These are phyloP conservation scores for Fusarium sp. DNA, from an alignment of 2,329 filamentous ascomycete genomes.

Conservation along the genomic window DNA sequence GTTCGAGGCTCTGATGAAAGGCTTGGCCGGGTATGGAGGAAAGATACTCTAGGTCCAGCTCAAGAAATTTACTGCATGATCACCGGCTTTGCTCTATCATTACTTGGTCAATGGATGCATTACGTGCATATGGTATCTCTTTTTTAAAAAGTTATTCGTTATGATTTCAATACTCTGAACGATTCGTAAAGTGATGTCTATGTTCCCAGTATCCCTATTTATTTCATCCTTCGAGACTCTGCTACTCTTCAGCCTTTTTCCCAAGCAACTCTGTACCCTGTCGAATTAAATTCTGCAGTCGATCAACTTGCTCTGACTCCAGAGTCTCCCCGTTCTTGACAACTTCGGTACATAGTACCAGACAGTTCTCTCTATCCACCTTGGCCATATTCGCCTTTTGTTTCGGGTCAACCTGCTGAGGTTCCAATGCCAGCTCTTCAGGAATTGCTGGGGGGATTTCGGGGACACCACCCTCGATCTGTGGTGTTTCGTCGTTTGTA, in stretches of 20 bases:
- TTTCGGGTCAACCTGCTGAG: slow-evolving; percentile 58
- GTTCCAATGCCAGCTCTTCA: slow-evolving; percentile 55
- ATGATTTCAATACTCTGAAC: slow-evolving; percentile 5
- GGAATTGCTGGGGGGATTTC: slow-evolving; percentile 37
- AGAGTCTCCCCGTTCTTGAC: slow-evolving; percentile 57
- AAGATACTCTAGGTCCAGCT: slow-evolving; percentile 55
- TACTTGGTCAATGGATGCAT: slow-evolving; percentile 46
- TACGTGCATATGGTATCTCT: slow-evolving; percentile 32
- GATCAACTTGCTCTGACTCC: slow-evolving; percentile 49
- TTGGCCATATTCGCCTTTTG: slow-evolving; percentile 58
- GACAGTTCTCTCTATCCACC: slow-evolving; percentile 69
- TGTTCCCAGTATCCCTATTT: not conserved
- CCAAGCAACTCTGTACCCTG: slow-evolving; percentile 60
- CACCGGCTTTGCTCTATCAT: slow-evolving; percentile 50
- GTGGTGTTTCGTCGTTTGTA: slow-evolving; percentile 25
- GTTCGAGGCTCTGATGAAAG: slow-evolving; percentile 52
- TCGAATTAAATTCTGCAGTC: slow-evolving; percentile 61
- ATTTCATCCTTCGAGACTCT: not conserved
- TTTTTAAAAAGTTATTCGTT: slow-evolving; percentile 37
- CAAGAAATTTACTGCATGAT: slow-evolving; percentile 57
- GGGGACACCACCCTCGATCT: slow-evolving; percentile 29
- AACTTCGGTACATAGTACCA: slow-evolving; percentile 68
- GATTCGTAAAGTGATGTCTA: slow-evolving; percentile 2
- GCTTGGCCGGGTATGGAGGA: slow-evolving; percentile 50
- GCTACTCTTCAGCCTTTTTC: slow-evolving; percentile 36